Evolutionary conservation across 176 grass and related monocot species (phyloP).

Genomic region (Alopecurus myosuroides): DNA sequence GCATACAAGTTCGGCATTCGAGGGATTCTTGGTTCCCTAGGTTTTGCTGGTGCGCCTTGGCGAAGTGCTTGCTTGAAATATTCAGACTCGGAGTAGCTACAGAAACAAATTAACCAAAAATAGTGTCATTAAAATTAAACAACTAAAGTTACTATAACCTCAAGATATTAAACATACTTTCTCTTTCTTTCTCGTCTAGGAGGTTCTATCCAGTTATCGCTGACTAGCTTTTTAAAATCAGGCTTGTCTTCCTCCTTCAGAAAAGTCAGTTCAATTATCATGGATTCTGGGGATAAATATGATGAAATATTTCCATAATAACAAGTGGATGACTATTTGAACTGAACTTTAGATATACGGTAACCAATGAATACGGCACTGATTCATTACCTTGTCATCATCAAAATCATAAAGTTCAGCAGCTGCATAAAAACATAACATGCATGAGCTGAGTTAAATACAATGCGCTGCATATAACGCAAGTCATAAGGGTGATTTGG

Average conservation of each 20-base stretch:
- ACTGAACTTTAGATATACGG: conserved; percentile 4
- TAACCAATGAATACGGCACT: not conserved
- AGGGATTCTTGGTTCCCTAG: conserved; percentile 71
- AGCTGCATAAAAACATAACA: conserved; percentile 49
- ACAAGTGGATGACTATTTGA: not conserved
- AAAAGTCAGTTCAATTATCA: not conserved
- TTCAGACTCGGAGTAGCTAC: conserved; percentile 75
- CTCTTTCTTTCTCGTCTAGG: conserved; percentile 73
- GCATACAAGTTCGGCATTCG: conserved; percentile 82
- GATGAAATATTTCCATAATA: not conserved
- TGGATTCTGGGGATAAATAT: not conserved
- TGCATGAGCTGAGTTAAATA: conserved; percentile 11
- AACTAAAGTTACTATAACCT: conserved; percentile 2
- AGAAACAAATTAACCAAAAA: conserved; percentile 22
- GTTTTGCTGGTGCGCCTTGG: conserved; percentile 65
- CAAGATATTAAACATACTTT: conserved; percentile 47
- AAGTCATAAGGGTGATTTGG: not conserved
- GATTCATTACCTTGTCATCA: conserved; percentile 60
- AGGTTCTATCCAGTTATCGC: conserved; percentile 81
- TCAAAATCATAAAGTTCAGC: conserved; percentile 84
- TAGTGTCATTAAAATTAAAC: not conserved
- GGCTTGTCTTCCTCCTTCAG: conserved; percentile 73
- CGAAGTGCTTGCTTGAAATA: conserved; percentile 89
- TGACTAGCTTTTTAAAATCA: conserved; percentile 74
- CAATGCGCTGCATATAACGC: not conserved